Evolutionary conservation across 352 stramenopile genomes (phyloP).

Genomic region (Pythium aquatile): DNA sequence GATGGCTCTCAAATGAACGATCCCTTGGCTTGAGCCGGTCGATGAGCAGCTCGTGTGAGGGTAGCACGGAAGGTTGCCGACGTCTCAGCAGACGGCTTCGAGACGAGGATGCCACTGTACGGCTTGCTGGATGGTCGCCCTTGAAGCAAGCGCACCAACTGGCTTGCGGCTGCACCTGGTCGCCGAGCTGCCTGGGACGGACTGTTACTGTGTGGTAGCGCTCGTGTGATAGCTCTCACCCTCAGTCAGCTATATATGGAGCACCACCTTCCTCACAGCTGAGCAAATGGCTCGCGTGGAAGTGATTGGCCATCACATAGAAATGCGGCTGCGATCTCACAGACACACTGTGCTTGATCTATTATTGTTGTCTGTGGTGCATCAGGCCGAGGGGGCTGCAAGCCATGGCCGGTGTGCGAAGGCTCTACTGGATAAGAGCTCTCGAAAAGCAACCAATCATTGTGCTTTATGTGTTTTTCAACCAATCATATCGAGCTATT

Average conservation of each 20-base stretch:
- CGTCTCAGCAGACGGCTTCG: too few species aligned
- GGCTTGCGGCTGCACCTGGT: neutral
- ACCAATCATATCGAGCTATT: too few species aligned
- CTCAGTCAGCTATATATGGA: neutral
- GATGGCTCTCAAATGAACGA: neutral
- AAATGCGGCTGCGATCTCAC: neutral
- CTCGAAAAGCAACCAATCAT: too few species aligned
- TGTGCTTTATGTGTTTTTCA: too few species aligned
- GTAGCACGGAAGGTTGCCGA: too few species aligned
- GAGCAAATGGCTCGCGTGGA: neutral
- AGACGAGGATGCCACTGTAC: too few species aligned
- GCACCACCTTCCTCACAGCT: neutral
- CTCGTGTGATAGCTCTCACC: neutral
- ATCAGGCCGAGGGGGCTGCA: too few species aligned
- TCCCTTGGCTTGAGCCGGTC: neutral
- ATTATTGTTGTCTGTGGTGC: neutral
- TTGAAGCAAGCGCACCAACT: neutral
- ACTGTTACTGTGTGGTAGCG: neutral
- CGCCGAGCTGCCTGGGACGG: neutral
- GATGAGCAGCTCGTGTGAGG: neutral
- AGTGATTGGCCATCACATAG: neutral
- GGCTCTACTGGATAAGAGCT: too few species aligned
- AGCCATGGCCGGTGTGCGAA: too few species aligned
- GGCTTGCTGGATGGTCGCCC: neutral
- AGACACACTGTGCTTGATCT: neutral